Conservation (phyloP, 352 stramenopile genomes). For the Bremia lactucae region DNA sequence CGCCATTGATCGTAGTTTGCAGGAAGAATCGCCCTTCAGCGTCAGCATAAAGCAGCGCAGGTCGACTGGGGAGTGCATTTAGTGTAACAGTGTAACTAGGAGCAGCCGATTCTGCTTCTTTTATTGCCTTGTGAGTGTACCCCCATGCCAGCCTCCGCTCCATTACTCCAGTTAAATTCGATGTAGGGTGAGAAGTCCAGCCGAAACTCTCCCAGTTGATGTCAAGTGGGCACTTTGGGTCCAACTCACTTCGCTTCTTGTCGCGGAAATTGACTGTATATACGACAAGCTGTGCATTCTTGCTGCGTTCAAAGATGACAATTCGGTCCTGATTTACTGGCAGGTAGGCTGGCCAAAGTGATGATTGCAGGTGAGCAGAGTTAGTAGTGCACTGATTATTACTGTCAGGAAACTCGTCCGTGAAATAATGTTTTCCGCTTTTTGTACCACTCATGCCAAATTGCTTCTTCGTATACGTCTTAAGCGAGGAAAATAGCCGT, state of each 20-base stretch:
- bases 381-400: conserved; percentile 55
- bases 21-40: conserved; percentile 40
- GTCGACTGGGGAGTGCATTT: conserved; percentile 50
- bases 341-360: conserved; percentile 62
- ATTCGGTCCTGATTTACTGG: conserved; percentile 46
- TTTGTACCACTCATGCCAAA: conserved; percentile 7
- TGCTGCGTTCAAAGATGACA: conserved; percentile 68
- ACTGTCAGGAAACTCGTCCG: conserved; percentile 55
- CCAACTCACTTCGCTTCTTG: conserved; percentile 31
- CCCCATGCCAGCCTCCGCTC: conserved; percentile 63
- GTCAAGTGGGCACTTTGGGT: conserved; percentile 58
- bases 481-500: too few species aligned
- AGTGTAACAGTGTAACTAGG: conserved; percentile 49
- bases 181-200: conserved; percentile 56
- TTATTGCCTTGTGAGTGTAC: conserved; percentile 40
- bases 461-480: too few species aligned
- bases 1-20: conserved; percentile 39
- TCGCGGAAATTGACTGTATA: conserved; percentile 61
- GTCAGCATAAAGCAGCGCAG: conserved; percentile 47
- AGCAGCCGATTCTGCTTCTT: conserved; percentile 18
- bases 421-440: conserved; percentile 40
- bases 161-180: conserved; percentile 51
- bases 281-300: conserved; percentile 73
- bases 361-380: conserved; percentile 44
- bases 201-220: conserved; percentile 80